Evolutionary conservation across 2,329 filamentous ascomycete species (phyloP), one percentile per base, ranked within the genome.

Genomic region (Alternaria sp.): DNA sequence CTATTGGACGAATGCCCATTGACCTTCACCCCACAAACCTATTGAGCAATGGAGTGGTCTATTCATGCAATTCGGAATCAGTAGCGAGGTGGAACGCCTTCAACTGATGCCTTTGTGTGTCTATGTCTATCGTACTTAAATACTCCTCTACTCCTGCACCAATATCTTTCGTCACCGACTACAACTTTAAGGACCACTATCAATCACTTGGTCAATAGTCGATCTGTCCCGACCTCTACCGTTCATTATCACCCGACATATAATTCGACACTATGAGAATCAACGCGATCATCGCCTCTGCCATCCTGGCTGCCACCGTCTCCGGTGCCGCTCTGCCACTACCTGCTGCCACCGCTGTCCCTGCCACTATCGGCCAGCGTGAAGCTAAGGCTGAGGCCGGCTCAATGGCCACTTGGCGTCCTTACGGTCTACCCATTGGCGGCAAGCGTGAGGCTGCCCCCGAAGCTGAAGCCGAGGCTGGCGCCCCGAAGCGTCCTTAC

Each of bases 241-340:
- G 62, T 61, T 67, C 64, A 57, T 64, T 72, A 52, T 60, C 70
- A 57, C 59, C 65, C 54, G 60, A 53, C 32, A 38, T 61, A 62
- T 38, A 60, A 52, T 52, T 54, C 49, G 49, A 68, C 73, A 80
- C 59, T 54, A 86, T 86, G 85, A 85, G 84, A 79, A 67, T 85
- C 72, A 75, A 80, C 65, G 70, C 78, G 55, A 58, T 83, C 54
- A 68, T 83, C 54, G 69, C 79, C 49, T 75, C 81, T 56, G 68
- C 75, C 53, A 71, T 82, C 52, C 62, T 85, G 50, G 79, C 80
- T 54, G 78, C 78, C 51, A 78, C 79, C 69, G 73, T 78, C 65
- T 73, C 78, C 62, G 75, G 75, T 54, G 78, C 80, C 58, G 78
- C 75, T 72, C 64, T 78, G 57, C 80, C 80, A 67, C 75, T 78